Percentiles rank a stretch among this genome's conserved stretches.
phyloP scores from a whole-genome alignment of 164 flowering plant genomes.

The Vitis riparia region DNA sequence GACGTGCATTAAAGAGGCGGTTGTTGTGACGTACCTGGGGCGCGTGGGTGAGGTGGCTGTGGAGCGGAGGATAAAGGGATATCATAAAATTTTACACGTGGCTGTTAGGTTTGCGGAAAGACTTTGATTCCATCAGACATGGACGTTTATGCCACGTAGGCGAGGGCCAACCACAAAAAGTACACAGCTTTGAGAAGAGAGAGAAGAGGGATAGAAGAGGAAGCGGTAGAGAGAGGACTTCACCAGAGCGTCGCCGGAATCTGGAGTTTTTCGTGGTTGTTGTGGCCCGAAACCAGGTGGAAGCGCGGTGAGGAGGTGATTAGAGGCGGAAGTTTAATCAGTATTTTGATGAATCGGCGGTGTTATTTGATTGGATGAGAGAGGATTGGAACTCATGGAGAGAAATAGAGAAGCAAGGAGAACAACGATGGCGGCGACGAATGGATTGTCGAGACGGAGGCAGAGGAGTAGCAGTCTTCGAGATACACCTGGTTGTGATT shows the following conservation, averaged over 20 bases:
- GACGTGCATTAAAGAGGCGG: too few species aligned
- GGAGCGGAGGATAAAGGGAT: neutral
- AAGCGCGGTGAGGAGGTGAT: too few species aligned
- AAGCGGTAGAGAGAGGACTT: neutral
- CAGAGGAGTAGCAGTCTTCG: conserved; percentile 13
- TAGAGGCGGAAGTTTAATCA: too few species aligned
- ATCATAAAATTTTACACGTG: neutral
- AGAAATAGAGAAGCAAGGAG: conserved; percentile 27
- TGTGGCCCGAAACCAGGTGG: too few species aligned
- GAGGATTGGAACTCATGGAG: conserved; percentile 19
- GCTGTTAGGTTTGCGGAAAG: neutral
- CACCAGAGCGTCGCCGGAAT: too few species aligned
- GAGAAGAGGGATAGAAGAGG: conserved; percentile 1
- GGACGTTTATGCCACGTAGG: conserved; percentile 30
- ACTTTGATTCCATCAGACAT: conserved; percentile 7
- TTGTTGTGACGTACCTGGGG: neutral
- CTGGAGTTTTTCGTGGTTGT: too few species aligned
- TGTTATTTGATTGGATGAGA: too few species aligned
- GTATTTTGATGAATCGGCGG: too few species aligned
- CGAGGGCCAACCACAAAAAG: neutral
- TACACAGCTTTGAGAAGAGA: too few species aligned
- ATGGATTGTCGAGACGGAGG: conserved; percentile 26
- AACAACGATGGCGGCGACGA: conserved; percentile 12
- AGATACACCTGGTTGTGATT: conserved; percentile 16
- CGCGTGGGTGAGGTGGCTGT: neutral